These are phyloP conservation scores for Firmiana major DNA, from an alignment of 345 rosid genomes.

Conservation along the genomic window DNA sequence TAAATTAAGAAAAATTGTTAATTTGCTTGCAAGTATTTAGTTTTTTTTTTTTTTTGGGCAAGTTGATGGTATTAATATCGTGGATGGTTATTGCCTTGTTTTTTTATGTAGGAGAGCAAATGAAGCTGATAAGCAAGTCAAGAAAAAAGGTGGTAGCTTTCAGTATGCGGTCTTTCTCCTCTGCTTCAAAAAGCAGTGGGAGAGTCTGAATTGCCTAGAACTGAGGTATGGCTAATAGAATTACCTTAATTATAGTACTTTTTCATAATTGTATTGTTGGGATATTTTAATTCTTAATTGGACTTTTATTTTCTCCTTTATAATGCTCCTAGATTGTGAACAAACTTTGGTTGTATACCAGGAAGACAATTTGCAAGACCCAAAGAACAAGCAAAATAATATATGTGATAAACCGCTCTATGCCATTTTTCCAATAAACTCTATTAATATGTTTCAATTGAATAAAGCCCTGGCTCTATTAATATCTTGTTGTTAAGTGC, in stretches of 20 bases:
- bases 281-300: neutral
- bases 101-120: slow-evolving; percentile 19
- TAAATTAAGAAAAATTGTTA: neutral
- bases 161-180: slow-evolving; percentile 68
- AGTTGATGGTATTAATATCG: neutral
- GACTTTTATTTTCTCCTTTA: neutral
- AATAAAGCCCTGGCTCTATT: slow-evolving; percentile 48
- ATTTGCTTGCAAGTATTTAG: neutral
- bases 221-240: slow-evolving; percentile 42
- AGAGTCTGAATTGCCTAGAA: slow-evolving; percentile 60
- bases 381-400: slow-evolving; percentile 44
- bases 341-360: slow-evolving; percentile 52
- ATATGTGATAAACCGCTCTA: slow-evolving; percentile 47
- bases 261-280: neutral
- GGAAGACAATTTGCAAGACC: slow-evolving; percentile 62
- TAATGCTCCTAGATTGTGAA: slow-evolving; percentile 49
- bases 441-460: slow-evolving; percentile 68
- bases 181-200: slow-evolving; percentile 64
- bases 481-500: slow-evolving; percentile 60
- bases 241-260: neutral
- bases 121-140: slow-evolving; percentile 37
- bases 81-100: neutral
- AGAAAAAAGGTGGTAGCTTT: slow-evolving; percentile 68
- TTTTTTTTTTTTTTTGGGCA: neutral
- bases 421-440: slow-evolving; percentile 43